phyloP scores from a whole-genome alignment of 2,329 filamentous ascomycete species.

The Penicillium sp. region DNA sequence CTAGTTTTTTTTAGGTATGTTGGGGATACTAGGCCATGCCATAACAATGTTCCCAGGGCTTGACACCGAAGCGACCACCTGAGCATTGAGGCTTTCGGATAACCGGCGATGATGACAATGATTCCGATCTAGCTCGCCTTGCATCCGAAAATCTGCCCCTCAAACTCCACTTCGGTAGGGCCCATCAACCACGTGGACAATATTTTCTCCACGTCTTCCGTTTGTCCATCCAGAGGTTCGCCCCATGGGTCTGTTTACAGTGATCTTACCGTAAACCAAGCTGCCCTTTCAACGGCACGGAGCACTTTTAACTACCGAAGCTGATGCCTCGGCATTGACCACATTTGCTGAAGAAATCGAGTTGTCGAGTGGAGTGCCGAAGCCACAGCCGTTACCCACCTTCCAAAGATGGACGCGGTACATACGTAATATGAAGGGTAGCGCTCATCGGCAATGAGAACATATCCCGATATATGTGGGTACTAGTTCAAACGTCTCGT shows the following conservation, averaged over 20 bases:
- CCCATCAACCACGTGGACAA: not conserved
- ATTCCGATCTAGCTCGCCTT: not conserved
- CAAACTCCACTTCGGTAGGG: not conserved
- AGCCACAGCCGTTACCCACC: conserved; percentile 22
- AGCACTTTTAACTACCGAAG: no score
- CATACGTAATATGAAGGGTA: conserved; percentile 1
- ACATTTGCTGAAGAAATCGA: conserved; percentile 13
- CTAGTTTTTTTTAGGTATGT: not conserved
- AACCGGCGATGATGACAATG: not conserved
- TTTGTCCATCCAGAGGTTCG: not conserved
- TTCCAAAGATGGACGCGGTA: not conserved
- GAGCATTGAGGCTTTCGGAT: not conserved
- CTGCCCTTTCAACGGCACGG: no score
- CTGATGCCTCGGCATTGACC: not conserved
- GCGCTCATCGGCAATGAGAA: not conserved
- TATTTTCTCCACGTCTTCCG: not conserved
- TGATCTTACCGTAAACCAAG: no score
- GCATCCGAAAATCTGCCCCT: not conserved
- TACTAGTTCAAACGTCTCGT: conserved; percentile 1
- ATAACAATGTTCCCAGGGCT: no score
- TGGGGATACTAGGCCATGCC: not conserved
- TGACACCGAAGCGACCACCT: not conserved
- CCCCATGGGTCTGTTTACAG: no score
- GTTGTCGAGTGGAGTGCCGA: conserved; percentile 17
- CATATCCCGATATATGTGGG: not conserved